Conservation (phyloP, 495 filamentous ascomycete species). For the Venustampulla echinocandica region DNA sequence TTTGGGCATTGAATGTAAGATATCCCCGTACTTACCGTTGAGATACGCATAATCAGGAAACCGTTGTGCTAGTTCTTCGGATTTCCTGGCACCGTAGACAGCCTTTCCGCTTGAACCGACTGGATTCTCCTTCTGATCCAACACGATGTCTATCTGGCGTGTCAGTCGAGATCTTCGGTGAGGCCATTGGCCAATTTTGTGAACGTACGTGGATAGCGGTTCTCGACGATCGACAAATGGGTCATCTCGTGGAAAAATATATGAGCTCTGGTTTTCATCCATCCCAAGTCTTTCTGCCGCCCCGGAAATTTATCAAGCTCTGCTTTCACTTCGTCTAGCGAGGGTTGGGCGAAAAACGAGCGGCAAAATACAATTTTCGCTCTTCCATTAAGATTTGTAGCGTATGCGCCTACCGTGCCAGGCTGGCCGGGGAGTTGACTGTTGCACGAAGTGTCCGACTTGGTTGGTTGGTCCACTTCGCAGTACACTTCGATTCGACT, state of each 20-base stretch:
- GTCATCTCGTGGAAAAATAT: not conserved
- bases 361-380: not conserved
- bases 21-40: not conserved
- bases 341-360: not conserved
- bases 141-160: not conserved
- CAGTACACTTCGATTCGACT: not conserved
- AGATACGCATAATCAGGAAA: not conserved
- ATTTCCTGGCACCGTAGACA: not conserved
- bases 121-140: not conserved
- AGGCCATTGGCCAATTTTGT: too few relatives aligned
- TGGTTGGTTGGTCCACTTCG: not conserved
- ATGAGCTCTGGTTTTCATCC: not conserved
- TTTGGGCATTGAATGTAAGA: too few relatives aligned
- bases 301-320: not conserved
- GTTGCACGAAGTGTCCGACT: not conserved
- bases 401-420: not conserved
- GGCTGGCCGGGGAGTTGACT: not conserved
- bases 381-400: not conserved
- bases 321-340: not conserved
- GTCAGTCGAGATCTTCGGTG: not conserved
- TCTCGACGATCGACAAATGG: not conserved
- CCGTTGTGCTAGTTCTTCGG: not conserved
- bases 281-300: not conserved
- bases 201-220: not conserved
- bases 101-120: not conserved